A percentile compares a stretch with the other conserved stretches of the same genome.
These are phyloP conservation scores for Paxillus ammoniavirescens DNA, from an alignment of 768 basidiomycete genomes.

Conservation along the genomic window DNA sequence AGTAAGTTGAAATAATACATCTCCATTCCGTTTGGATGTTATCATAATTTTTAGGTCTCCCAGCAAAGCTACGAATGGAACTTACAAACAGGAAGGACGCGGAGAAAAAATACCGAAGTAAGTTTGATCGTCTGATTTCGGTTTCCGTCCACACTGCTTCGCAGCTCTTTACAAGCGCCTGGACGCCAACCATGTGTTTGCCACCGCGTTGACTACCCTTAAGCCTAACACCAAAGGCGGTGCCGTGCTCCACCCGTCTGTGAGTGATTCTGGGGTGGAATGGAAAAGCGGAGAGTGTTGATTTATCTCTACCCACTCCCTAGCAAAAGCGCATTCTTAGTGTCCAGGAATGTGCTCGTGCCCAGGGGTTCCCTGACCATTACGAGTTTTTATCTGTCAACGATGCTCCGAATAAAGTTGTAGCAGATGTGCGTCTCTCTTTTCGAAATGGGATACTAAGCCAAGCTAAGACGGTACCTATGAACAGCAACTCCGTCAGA, in stretches of 20 bases:
- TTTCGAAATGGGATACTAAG: not conserved
- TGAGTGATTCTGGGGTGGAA: constrained; percentile 19
- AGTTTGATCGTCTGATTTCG: constrained; percentile 5
- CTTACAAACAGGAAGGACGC: constrained; percentile 28
- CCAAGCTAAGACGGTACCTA: not conserved
- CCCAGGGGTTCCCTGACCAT: constrained; percentile 76
- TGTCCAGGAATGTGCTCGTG: constrained; percentile 66
- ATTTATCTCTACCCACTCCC: not conserved
- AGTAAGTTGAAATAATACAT: constrained; percentile 33
- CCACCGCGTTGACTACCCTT: constrained; percentile 60
- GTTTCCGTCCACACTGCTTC: constrained; percentile 3
- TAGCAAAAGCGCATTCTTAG: constrained; percentile 73
- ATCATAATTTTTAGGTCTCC: constrained; percentile 38
- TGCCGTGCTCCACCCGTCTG: constrained; percentile 45
- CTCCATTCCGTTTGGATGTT: not conserved
- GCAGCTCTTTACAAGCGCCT: constrained; percentile 59
- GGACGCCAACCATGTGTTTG: constrained; percentile 51
- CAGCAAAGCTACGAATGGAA: constrained; percentile 37
- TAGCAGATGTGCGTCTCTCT: constrained; percentile 50
- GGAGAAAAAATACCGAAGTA: constrained; percentile 28
- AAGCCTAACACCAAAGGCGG: constrained; percentile 50
- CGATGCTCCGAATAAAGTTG: constrained; percentile 29
- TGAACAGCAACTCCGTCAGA: constrained; percentile 67
- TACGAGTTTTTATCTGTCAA: constrained; percentile 60
- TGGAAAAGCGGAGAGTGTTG: not conserved